phyloP scores from a whole-genome alignment of 2,329 filamentous ascomycete genomes.

The Fusarium acutatum region DNA sequence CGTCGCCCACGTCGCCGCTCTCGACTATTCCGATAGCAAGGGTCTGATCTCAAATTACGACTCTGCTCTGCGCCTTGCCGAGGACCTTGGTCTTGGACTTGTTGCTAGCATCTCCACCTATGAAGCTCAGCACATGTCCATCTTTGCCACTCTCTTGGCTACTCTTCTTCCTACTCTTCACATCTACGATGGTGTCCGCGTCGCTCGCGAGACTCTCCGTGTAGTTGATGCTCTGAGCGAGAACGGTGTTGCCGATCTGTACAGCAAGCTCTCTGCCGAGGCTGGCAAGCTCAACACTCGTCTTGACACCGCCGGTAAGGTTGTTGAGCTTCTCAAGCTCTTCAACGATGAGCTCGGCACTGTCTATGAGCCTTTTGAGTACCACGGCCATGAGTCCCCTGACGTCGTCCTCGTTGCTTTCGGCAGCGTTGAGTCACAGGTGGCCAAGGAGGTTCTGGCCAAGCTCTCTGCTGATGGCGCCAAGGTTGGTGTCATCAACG shows the following conservation, averaged over 20 bases:
- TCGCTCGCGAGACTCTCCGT: constrained; percentile 82
- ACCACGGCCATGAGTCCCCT: constrained; percentile 82
- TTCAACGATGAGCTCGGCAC: constrained; percentile 95
- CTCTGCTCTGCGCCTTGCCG: constrained; percentile 79
- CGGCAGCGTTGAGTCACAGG: constrained; percentile 87
- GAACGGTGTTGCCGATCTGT: constrained; percentile 72
- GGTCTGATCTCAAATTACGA: constrained; percentile 90
- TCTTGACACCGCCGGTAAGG: constrained; percentile 76
- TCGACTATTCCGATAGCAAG: constrained; percentile 77
- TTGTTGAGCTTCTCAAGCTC: constrained; percentile 73
- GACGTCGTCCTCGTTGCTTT: constrained; percentile 91
- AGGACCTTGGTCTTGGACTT: constrained; percentile 89
- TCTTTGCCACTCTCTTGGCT: constrained; percentile 85
- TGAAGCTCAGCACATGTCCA: constrained; percentile 93
- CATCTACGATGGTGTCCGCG: constrained; percentile 85
- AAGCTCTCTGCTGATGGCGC: constrained; percentile 76
- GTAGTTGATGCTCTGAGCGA: constrained; percentile 85
- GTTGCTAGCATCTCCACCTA: constrained; percentile 87
- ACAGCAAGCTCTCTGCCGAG: constrained; percentile 71
- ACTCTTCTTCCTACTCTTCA: constrained; percentile 84
- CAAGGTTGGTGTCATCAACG: constrained; percentile 87
- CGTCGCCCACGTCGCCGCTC: constrained; percentile 89
- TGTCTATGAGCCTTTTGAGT: constrained; percentile 92
- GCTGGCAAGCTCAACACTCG: constrained; percentile 72
- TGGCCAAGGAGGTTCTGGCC: constrained; percentile 81